Base-by-base conservation (phyloP, 2,329 filamentous ascomycete species). In the Ciborinia camelliae region DNA sequence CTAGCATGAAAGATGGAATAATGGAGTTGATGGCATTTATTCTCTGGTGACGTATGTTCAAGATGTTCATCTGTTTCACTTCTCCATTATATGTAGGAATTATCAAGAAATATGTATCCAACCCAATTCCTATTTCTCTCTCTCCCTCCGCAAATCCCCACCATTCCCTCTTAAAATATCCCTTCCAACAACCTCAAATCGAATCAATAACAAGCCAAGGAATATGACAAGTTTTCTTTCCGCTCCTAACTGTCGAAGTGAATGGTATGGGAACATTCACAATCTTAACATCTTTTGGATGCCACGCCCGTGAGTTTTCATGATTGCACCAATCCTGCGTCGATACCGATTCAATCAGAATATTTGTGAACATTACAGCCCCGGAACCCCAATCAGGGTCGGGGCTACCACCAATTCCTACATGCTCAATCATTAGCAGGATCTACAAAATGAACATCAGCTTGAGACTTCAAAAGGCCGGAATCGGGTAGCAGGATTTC, bases 321-420 rank as follows among this genome's bases (percentile, higher is more conserved):
- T n/a, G 12, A 45, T 62, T 54, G n/a, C 61, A 63, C 61, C 61
- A 63, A 55, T 55, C 50, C 5, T 30, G 39, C 32, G 41, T 57
- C 18, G 43, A 55, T 10, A 20, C 23, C 2, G 51, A 45, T 26
- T 63, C 51, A 9, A 63, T 63, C 2, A 63, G 20, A 26, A 58
- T 63, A 26, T 63, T 58, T n/a, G 30, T 63, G 61, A 63, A 63
- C 10, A 18, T 63, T 30, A 58, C 61, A 2, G 61, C 28, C 26
- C 61, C 61, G 6, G 61, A 63, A 12, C 18, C 51, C 61, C 61
- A 63, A 1, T 52, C 61, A 47, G 52, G 50, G 9, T 55, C 61
- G 23, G 10, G 4, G 20, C 28, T 18, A 35, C n/a, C 18, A 5
- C 47, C 28, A 2, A 54, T 43, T n/a, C 26, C 37, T 18, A 54